Conservation (phyloP, 2,329 filamentous ascomycete genomes). For the Tolypocladium capitatum region DNA sequence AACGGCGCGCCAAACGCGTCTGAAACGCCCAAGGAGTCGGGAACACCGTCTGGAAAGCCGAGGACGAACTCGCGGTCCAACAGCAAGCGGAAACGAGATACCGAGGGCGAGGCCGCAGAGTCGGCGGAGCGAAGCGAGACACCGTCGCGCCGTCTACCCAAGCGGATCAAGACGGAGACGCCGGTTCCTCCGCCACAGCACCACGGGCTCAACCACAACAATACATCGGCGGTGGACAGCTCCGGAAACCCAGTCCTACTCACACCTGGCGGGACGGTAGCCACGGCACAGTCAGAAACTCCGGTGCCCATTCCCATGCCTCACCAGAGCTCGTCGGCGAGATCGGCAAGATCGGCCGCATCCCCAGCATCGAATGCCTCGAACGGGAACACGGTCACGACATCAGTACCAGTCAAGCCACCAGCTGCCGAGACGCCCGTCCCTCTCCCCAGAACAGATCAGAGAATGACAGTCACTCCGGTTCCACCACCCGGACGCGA, state of each 20-base stretch:
- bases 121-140: conserved; percentile 11
- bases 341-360: conserved; percentile 16
- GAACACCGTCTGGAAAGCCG: conserved; percentile 12
- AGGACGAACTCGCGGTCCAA: conserved; percentile 17
- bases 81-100: conserved; percentile 34
- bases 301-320: conserved; percentile 27
- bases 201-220: conserved; percentile 15
- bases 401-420: conserved; percentile 16
- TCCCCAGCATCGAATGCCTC: conserved; percentile 17
- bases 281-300: conserved; percentile 23
- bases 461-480: conserved; percentile 18
- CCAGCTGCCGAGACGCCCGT: conserved; percentile 22
- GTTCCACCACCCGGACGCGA: conserved; percentile 14
- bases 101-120: conserved; percentile 18
- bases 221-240: conserved; percentile 13
- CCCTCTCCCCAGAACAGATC: conserved; percentile 21
- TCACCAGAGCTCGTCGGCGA: conserved; percentile 14
- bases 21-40: conserved; percentile 14
- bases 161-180: conserved; percentile 44
- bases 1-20: conserved; percentile 13
- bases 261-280: conserved; percentile 2
- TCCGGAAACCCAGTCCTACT: conserved; percentile 6
- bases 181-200: conserved; percentile 35
- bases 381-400: conserved; percentile 10
- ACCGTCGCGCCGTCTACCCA: conserved; percentile 26